Evolutionary conservation across 371 early-diverging fungal genomes (phyloP), one percentile per base, ranked within the genome.

Genomic region (Mucor velutinosus): DNA sequence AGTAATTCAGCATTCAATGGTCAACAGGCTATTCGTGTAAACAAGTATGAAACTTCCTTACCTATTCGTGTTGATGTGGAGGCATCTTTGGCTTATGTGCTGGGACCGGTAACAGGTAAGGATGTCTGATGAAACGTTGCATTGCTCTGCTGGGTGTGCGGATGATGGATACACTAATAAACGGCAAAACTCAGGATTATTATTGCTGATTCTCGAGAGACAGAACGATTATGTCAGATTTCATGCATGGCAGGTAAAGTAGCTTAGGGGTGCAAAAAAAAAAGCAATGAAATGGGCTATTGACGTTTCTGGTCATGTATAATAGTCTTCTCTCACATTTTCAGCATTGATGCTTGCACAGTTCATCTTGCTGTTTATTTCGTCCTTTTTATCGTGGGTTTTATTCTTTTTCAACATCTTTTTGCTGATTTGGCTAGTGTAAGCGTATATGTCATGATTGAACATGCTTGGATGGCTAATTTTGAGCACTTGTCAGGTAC

Each of bases 171-270:
- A n/a, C n/a, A n/a, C 8, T 33, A 33, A 30, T 11, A 49, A 51
- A 19, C 21, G 21, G 19, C 51, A 51, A 23, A 23, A 51, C 12
- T 27, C 37, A 63, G 63, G 93, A 4, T 79, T 91, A 15, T 53
- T 91, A 14, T 83, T 95, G 53, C 74, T 95, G 49, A 85, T 95
- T 21, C 61, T 90, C 25, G 95, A 95, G 71, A 87, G 83, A 68
- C 90, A 92, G 73, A 92, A 92, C 73, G 93, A 91, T 70, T 92
- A 92, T 75, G 91, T 92, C 49, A 77, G 95, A 67, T 94, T 93
- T 76, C 94, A 94, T 72, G 94, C 94, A 6, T 94, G 93, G 93
- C 94, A 95, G 84, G 86, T 80, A 78, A 23, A n/a, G 45, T 45
- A 19, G 17, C 14, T 45, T 45, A 19, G 19, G 5, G 19, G 19